Conservation (phyloP, 2,329 filamentous ascomycete species). For the Chaetomiaceae sp. region DNA sequence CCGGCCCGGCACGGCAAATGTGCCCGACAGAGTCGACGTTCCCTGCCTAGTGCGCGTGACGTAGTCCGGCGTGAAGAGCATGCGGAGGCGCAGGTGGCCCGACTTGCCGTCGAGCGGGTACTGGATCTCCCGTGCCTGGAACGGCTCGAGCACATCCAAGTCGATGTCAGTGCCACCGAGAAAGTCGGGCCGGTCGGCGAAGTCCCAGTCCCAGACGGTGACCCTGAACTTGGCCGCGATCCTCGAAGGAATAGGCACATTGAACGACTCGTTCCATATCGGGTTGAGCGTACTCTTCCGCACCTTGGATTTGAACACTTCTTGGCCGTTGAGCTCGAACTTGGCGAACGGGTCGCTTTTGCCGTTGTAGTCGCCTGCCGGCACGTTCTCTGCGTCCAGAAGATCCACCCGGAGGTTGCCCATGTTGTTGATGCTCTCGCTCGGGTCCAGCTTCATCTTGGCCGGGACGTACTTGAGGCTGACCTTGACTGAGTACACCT, state of each 20-base stretch:
- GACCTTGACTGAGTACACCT: slow-evolving; percentile 73
- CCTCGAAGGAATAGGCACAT: slow-evolving; percentile 72
- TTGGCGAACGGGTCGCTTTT: slow-evolving; percentile 97
- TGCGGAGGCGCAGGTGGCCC: slow-evolving; percentile 70
- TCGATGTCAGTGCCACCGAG: slow-evolving; percentile 73
- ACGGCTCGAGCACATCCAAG: slow-evolving; percentile 75
- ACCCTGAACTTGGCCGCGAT: slow-evolving; percentile 78
- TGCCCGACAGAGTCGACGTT: slow-evolving; percentile 86
- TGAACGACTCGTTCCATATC: slow-evolving; percentile 94
- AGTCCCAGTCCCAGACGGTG: slow-evolving; percentile 92
- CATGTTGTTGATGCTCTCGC: slow-evolving; percentile 98
- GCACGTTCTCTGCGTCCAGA: slow-evolving; percentile 78
- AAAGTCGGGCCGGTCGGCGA: slow-evolving; percentile 88
- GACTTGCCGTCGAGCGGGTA: slow-evolving; percentile 83
- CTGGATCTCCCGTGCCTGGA: slow-evolving; percentile 68
- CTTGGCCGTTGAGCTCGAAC: slow-evolving; percentile 82
- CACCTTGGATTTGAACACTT: slow-evolving; percentile 90
- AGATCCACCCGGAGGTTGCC: slow-evolving; percentile 91
- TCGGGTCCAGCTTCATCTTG: slow-evolving; percentile 87
- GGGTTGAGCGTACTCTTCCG: slow-evolving; percentile 96
- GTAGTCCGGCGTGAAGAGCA: slow-evolving; percentile 91
- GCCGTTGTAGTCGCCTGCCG: slow-evolving; percentile 89
- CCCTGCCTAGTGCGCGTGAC: slow-evolving; percentile 81
- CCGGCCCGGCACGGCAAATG: slow-evolving; percentile 78
- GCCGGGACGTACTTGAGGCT: slow-evolving; percentile 93